Conservation (phyloP, 2,329 filamentous ascomycete species). For the Nemania abortiva region DNA sequence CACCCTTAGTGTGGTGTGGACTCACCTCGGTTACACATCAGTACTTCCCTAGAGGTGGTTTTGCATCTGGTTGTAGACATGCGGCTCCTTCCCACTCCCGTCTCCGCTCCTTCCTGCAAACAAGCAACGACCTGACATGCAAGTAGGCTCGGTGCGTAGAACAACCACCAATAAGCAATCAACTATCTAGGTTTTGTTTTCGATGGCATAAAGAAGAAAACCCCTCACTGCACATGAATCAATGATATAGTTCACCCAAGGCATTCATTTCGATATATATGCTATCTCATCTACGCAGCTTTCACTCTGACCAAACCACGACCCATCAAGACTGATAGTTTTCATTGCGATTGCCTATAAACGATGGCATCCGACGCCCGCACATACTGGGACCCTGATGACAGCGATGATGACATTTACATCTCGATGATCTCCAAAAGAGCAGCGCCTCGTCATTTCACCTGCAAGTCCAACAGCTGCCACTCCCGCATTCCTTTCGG, state of each 20-base stretch:
- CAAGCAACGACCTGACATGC: neutral
- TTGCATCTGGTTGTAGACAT: neutral
- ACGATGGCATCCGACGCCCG: conserved; percentile 18
- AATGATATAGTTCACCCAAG: neutral
- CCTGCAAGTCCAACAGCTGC: conserved; percentile 3
- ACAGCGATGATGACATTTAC: conserved; percentile 30
- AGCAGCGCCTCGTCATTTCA: neutral
- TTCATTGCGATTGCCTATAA: neutral
- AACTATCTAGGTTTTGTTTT: neutral
- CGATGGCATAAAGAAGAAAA: neutral
- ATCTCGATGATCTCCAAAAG: conserved; percentile 17
- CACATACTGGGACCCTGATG: conserved; percentile 12
- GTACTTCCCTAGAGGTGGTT: neutral
- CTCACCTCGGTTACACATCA: too few relatives aligned
- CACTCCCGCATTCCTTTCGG: neutral
- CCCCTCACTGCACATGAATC: neutral
- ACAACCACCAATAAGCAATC: neutral
- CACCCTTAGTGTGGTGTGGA: too few relatives aligned
- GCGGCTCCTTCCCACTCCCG: neutral
- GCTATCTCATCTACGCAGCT: too few relatives aligned
- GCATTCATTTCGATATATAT: neutral
- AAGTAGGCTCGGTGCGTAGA: neutral
- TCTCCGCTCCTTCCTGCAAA: neutral
- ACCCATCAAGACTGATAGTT: too few relatives aligned
- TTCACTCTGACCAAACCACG: too few relatives aligned